Evolutionary conservation across 1,284 basidiomycete species (phyloP), one percentile per base, ranked within the genome.

Genomic region (Leccinum subatratum): DNA sequence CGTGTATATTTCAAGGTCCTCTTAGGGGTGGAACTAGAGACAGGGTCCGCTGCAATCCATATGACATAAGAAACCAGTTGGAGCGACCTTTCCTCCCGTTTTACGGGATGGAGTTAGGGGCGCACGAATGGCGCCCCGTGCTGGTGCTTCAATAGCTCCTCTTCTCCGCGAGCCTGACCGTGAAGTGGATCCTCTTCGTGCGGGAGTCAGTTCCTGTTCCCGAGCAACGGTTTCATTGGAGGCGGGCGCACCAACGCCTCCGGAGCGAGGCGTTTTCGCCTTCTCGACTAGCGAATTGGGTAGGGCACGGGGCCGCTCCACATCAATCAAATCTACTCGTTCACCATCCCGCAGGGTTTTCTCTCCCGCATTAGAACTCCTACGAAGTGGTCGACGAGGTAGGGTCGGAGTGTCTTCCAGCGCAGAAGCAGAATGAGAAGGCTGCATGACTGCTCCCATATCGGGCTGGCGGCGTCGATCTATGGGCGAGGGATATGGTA

Each of bases 391-490:
- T 62, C 69, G 73, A 59, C 70, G 76, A 63, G 67, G 61, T n/a
- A 51, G 54, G 7, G 51, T 6, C 9, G 75, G 60, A 3, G 73
- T 67, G 42, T 77, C 76, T 57, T 78, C 74, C n/a, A 73, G 63
- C 8, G 69, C 62, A 39, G 75, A 74, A 3, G 73, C 42, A 14
- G 77, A 72, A 48, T 72, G 74, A 32, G 75, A 77, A 63, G 73
- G 68, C 2, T 72, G 73, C 62, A 74, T 68, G 42, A 63, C 48
- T 34, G 64, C 61, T 63, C 67, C 75, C 39, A 67, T 16, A 63
- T 77, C 76, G 14, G 63, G 67, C 25, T 68, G 71, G 37, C 76
- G 75, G 63, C 73, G 75, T 64, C 74, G 72, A 66, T 77, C 74
- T 3, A 45, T 61, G 64, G 69, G 39, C n/a, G 73, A 74, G 30